A percentile compares a stretch with the other conserved stretches of the same genome.
These are phyloP conservation scores for Phlyctochytrium planicorne DNA, from an alignment of 192 early-diverging fungal genomes.

Conservation along the genomic window DNA sequence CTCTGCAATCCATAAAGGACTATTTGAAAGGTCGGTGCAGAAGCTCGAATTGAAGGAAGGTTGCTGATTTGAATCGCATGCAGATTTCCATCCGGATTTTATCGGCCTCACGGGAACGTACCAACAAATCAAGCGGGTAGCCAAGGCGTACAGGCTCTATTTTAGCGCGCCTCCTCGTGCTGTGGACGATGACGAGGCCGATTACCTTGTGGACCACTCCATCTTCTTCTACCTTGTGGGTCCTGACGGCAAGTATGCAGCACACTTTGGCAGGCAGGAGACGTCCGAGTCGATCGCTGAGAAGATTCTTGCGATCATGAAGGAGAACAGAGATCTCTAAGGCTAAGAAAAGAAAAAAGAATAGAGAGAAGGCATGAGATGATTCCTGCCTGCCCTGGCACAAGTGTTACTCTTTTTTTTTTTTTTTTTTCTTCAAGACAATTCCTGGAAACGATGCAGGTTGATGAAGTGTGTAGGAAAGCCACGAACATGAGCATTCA, in stretches of 20 bases:
- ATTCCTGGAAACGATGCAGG: not conserved
- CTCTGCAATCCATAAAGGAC: slow-evolving; percentile 70
- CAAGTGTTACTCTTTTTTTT: slow-evolving; percentile 9
- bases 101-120: slow-evolving; percentile 89
- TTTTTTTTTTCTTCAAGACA: slow-evolving; percentile 15
- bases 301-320: slow-evolving; percentile 41
- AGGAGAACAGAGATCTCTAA: slow-evolving; percentile 47
- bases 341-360: slow-evolving; percentile 41
- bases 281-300: slow-evolving; percentile 59
- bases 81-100: slow-evolving; percentile 93
- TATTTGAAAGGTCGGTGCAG: slow-evolving; percentile 42
- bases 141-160: slow-evolving; percentile 94
- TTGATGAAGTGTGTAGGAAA: not conserved
- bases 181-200: slow-evolving; percentile 71
- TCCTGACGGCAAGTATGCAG: slow-evolving; percentile 85
- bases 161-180: slow-evolving; percentile 81
- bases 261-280: slow-evolving; percentile 85
- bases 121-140: slow-evolving; percentile 76
- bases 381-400: slow-evolving; percentile 3
- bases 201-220: slow-evolving; percentile 97
- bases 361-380: not conserved
- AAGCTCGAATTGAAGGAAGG: too few relatives aligned
- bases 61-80: too few relatives aligned
- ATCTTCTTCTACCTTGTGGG: slow-evolving; percentile 98
- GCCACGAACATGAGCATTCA: slow-evolving; percentile 8